Evolutionary conservation across 441 rosid genomes (phyloP), one percentile per base, ranked within the genome.

Genomic region (Cnidoscolus chayamansa): DNA sequence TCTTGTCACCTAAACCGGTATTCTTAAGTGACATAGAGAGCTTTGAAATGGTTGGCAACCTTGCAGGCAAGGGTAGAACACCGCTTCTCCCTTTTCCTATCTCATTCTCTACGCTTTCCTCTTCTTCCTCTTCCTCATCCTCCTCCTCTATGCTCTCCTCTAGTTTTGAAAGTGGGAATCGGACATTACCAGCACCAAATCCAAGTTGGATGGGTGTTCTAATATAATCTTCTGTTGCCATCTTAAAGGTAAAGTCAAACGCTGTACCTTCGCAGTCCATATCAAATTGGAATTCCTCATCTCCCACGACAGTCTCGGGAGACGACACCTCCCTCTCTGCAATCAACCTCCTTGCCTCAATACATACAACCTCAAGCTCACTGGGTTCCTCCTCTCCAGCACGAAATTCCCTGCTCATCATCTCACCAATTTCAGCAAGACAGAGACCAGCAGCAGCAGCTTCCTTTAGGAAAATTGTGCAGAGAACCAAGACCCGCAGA

Each of bases 1-100:
- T 55, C 66, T 79, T 86, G 71, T 88, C 93, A 58, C 88, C 81
- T 72, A 92, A 70, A 35, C 80, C 76, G 3, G 82, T 88, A 77
- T 83, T 80, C 80, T 87, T 90, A 70, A 92, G 84, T 0, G 94
- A 94, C 72, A 86, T 77, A 7, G 98, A 90, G 64, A 92, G 94
- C 79, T 84, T 85, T n/a, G 98, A 82, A 58, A 87, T 77, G 32
- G 84, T 61, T 20, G 86, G 80, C 35, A 78, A 67, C 76, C 75
- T 79, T 65, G 77, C 84, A 16, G 70, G 81, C 73, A 76, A 59
- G 59, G 63, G 71, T 1, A 82, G 75, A 69, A 65, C 75, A 50
- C 79, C 35, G 68, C 67, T 70, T 56, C 47, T 81, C 61, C 63
- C 81, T 50, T 68, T 81, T 72, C 78, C 85, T 35, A 76, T 84